These are phyloP conservation scores for Botrytis sinoallii DNA, from an alignment of 2,329 filamentous ascomycete species.

Conservation along the genomic window DNA sequence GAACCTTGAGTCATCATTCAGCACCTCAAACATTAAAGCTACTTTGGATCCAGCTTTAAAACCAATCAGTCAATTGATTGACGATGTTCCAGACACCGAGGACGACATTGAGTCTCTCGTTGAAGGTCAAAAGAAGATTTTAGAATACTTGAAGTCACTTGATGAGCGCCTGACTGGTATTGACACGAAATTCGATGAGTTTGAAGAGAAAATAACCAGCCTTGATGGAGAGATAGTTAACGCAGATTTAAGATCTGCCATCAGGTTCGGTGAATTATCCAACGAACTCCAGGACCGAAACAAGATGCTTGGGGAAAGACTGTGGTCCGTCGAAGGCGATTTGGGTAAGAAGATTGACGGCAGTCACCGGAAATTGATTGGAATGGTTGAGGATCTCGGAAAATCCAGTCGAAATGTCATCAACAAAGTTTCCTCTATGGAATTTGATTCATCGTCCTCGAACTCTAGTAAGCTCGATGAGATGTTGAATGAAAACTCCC, in stretches of 20 bases:
- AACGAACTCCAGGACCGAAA: constrained; percentile 32
- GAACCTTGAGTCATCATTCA: constrained; percentile 28
- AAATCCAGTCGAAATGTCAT: constrained; percentile 23
- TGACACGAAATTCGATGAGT: constrained; percentile 21
- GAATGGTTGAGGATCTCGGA: constrained; percentile 26
- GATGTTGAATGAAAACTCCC: constrained; percentile 20
- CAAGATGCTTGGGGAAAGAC: constrained; percentile 24
- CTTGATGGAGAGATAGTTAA: constrained; percentile 25
- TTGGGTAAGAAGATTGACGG: constrained; percentile 29
- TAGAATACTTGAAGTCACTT: constrained; percentile 22
- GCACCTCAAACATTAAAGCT: constrained; percentile 19
- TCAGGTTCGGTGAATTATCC: constrained; percentile 30
- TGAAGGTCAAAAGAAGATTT: constrained; percentile 20
- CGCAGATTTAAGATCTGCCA: constrained; percentile 28
- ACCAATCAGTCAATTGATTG: constrained; percentile 21
- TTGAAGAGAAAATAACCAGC: constrained; percentile 23
- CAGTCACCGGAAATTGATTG: constrained; percentile 26
- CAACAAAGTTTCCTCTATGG: constrained; percentile 23
- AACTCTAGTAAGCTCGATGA: constrained; percentile 24
- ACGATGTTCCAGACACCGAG: constrained; percentile 24
- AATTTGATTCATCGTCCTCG: constrained; percentile 19
- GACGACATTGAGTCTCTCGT: constrained; percentile 22
- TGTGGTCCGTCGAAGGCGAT: constrained; percentile 28
- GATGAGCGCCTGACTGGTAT: constrained; percentile 22
- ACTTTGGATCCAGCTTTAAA: constrained; percentile 25